phyloP scores from a whole-genome alignment of 2,329 filamentous ascomycete species.

The Aphanoascus verrucosus region DNA sequence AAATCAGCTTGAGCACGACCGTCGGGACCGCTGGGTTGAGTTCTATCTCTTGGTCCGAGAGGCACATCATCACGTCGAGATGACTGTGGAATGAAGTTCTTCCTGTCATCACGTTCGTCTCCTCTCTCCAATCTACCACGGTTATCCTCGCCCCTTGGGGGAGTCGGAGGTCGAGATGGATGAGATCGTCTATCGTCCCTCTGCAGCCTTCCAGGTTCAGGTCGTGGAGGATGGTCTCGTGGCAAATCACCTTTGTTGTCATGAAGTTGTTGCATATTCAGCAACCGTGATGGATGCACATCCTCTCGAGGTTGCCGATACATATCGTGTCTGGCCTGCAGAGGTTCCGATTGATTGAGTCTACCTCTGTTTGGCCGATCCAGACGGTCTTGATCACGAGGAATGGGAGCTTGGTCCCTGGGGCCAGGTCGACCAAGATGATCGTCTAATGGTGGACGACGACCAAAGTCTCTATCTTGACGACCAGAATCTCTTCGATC shows the following conservation, averaged over 20 bases:
- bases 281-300: slow-evolving; percentile 1
- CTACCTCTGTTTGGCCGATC: slow-evolving; percentile 30
- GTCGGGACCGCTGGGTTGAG: slow-evolving; percentile 24
- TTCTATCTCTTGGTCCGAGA: slow-evolving; percentile 40
- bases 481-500: slow-evolving; percentile 21
- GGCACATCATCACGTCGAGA: slow-evolving; percentile 40
- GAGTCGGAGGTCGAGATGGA: slow-evolving; percentile 16
- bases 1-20: slow-evolving; percentile 21
- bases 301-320: slow-evolving; percentile 12
- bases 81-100: slow-evolving; percentile 20
- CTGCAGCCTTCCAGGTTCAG: slow-evolving; percentile 11
- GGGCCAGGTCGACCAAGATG: slow-evolving; percentile 29
- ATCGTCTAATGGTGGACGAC: slow-evolving; percentile 29
- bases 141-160: slow-evolving; percentile 15
- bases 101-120: slow-evolving; percentile 32
- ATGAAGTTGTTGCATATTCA: slow-evolving; percentile 3
- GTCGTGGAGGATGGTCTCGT: slow-evolving; percentile 11
- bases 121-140: slow-evolving; percentile 17
- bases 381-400: slow-evolving; percentile 29
- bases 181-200: slow-evolving; percentile 17
- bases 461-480: slow-evolving; percentile 25
- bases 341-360: slow-evolving; percentile 21
- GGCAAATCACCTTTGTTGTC: slow-evolving; percentile 6
- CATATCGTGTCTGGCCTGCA: slow-evolving; percentile 16
- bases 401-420: slow-evolving; percentile 26